Conservation (phyloP, 1,284 basidiomycete species). For the Ustilago xerochloae region DNA sequence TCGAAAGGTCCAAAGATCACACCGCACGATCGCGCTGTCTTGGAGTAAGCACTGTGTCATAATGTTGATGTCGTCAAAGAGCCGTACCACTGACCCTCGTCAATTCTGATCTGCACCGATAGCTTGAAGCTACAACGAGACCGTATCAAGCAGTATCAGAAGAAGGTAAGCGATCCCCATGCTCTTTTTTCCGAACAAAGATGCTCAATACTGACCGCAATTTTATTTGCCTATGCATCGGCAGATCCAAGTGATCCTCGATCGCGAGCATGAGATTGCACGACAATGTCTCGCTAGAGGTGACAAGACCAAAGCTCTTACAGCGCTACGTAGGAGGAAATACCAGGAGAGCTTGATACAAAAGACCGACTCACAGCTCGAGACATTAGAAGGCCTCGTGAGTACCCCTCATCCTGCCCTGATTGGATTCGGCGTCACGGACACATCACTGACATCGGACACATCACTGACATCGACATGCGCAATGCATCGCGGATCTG, state of each 20-base stretch:
- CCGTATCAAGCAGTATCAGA: conserved; percentile 94
- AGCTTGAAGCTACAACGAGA: conserved; percentile 95
- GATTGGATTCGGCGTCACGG: too few relatives aligned
- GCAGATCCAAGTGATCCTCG: conserved; percentile 86
- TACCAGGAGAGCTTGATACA: conserved; percentile 88
- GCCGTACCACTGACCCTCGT: not conserved
- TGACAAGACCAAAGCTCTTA: conserved; percentile 85
- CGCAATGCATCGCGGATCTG: too few relatives aligned
- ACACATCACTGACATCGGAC: not conserved
- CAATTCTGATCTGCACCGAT: not conserved
- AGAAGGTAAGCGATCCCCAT: conserved; percentile 74
- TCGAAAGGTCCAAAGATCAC: conserved; percentile 77
- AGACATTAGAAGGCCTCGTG: conserved; percentile 89
- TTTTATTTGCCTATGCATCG: not conserved
- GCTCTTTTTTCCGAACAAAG: not conserved
- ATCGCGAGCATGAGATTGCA: conserved; percentile 89
- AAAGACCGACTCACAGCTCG: conserved; percentile 90
- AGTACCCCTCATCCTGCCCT: conserved; percentile 63
- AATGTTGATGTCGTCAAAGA: not conserved
- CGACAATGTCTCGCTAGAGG: conserved; percentile 82
- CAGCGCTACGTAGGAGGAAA: conserved; percentile 87
- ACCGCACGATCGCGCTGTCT: conserved; percentile 88
- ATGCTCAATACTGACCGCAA: not conserved
- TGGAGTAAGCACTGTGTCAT: conserved; percentile 77
- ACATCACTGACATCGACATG: not conserved